Evolutionary conservation across 2,329 filamentous ascomycete genomes (phyloP).

Genomic region (Didymella arachidicola): DNA sequence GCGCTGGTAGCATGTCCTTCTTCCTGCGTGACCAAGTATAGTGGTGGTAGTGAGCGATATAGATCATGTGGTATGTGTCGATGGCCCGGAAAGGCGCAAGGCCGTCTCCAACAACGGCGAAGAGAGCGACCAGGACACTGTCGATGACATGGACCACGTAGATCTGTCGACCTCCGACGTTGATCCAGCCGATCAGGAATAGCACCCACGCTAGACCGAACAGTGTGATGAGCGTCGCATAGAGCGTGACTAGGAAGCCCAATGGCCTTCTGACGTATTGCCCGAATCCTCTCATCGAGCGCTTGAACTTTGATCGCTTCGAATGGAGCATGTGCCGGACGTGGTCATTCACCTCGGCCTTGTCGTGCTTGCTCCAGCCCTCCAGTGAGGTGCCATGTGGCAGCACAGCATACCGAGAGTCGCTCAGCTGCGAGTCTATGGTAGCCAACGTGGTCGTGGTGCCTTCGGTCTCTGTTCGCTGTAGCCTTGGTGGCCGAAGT

Average conservation of each 20-base stretch:
- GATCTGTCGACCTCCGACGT: slow-evolving; percentile 74
- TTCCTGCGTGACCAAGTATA: slow-evolving; percentile 71
- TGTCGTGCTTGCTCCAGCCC: slow-evolving; percentile 78
- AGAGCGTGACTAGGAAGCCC: slow-evolving; percentile 83
- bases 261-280: slow-evolving; percentile 80
- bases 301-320: slow-evolving; percentile 78
- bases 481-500: slow-evolving; percentile 30
- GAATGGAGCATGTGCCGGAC: slow-evolving; percentile 90
- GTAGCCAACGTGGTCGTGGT: slow-evolving; percentile 58
- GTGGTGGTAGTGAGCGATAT: slow-evolving; percentile 75
- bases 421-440: slow-evolving; percentile 72
- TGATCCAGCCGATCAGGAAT: slow-evolving; percentile 91
- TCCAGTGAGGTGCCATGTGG: slow-evolving; percentile 76
- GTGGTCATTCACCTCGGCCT: slow-evolving; percentile 81
- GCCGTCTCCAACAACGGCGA: slow-evolving; percentile 69
- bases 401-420: slow-evolving; percentile 79
- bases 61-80: slow-evolving; percentile 89
- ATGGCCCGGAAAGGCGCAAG: slow-evolving; percentile 75
- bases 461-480: slow-evolving; percentile 35
- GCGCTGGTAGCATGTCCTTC: slow-evolving; percentile 66
- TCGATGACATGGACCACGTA: slow-evolving; percentile 65
- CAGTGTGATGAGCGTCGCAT: slow-evolving; percentile 81
- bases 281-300: slow-evolving; percentile 78
- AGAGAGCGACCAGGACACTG: slow-evolving; percentile 67
- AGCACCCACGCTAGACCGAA: slow-evolving; percentile 89